Conservation (phyloP, 2,329 filamentous ascomycete genomes). For the Penicillium griseofulvum region DNA sequence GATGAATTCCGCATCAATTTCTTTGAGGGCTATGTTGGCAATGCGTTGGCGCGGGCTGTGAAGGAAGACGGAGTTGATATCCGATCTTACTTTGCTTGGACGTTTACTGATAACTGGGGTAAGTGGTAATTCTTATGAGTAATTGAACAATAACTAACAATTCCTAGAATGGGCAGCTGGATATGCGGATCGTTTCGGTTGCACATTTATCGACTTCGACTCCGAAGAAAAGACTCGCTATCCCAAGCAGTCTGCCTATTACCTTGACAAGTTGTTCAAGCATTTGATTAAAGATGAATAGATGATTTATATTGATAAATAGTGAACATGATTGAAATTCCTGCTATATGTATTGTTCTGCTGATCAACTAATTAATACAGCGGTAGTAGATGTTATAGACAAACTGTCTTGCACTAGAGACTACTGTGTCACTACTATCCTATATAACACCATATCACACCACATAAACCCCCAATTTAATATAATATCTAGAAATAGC, state of each 20-base stretch:
- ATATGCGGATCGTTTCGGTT: constrained; percentile 76
- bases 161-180: constrained; percentile 71
- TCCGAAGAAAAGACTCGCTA: constrained; percentile 67
- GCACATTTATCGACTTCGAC: constrained; percentile 72
- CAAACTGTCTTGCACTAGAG: background rate
- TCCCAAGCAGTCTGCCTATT: constrained; percentile 74
- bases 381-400: too few species aligned
- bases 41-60: constrained; percentile 58
- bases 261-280: constrained; percentile 66
- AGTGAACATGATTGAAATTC: background rate
- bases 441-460: background rate
- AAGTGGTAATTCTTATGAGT: constrained; percentile 32
- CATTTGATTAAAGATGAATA: constrained; percentile 51
- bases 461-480: background rate
- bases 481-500: background rate
- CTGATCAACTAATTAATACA: background rate
- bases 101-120: constrained; percentile 64
- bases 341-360: background rate
- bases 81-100: constrained; percentile 76
- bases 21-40: constrained; percentile 69
- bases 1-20: constrained; percentile 76
- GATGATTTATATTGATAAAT: background rate
- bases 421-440: background rate
- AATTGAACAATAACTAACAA: background rate
- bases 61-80: constrained; percentile 70